These are phyloP conservation scores for Vinca major DNA, from an alignment of 305 asterid genomes.

Conservation along the genomic window DNA sequence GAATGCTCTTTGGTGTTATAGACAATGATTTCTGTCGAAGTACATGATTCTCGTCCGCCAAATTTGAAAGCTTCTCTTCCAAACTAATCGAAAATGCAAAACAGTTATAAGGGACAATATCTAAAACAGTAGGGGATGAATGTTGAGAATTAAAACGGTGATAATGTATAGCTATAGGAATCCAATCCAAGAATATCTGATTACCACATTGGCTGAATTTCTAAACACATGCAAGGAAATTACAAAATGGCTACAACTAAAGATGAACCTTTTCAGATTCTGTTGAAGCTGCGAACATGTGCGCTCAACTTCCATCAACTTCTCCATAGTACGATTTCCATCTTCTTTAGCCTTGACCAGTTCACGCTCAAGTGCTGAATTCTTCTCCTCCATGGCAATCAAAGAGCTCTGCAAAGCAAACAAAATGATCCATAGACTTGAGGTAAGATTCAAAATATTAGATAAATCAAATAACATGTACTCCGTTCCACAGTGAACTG, in stretches of 20 bases:
- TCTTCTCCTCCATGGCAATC: constrained; percentile 51
- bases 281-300: constrained; percentile 55
- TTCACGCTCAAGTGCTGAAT: constrained; percentile 54
- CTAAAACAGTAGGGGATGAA: background rate
- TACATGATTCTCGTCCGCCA: constrained; percentile 67
- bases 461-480: background rate
- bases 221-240: no score
- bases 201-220: no score
- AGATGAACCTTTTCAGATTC: constrained; percentile 60
- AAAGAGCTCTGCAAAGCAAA: constrained; percentile 52
- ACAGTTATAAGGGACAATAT: constrained; percentile 7
- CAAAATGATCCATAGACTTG: background rate
- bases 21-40: constrained; percentile 68
- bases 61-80: constrained; percentile 66
- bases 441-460: background rate
- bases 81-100: constrained; percentile 38
- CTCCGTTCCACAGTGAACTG: background rate
- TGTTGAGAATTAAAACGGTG: background rate
- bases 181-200: no score
- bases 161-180: background rate
- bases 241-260: background rate
- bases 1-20: constrained; percentile 63
- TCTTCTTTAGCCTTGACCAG: constrained; percentile 64
- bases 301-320: constrained; percentile 68
- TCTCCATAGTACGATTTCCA: constrained; percentile 41